Conservation (phyloP, 106 monocot species). For the Alisma plantagoaquatica region DNA sequence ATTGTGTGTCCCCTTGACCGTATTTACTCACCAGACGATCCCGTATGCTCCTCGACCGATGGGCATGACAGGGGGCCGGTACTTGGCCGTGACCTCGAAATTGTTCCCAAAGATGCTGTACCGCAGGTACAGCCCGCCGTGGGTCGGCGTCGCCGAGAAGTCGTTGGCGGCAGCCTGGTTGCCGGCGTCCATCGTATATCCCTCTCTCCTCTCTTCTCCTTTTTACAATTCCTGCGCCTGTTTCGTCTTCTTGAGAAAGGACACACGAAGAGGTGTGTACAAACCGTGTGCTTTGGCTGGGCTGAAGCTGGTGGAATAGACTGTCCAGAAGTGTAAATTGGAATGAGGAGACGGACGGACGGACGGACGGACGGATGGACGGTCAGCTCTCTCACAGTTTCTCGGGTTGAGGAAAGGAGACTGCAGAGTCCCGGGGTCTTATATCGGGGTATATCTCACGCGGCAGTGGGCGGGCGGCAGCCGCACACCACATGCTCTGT, state of each 20-base stretch:
- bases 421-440: neutral
- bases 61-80: conserved; percentile 92
- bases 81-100: conserved; percentile 85
- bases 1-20: too few relatives aligned
- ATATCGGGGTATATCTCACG: neutral
- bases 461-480: neutral
- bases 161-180: neutral
- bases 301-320: too few relatives aligned
- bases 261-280: too few relatives aligned
- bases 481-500: too few relatives aligned
- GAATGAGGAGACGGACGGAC: neutral
- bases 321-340: too few relatives aligned
- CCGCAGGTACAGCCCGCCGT: conserved; percentile 62
- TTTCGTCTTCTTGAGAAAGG: too few relatives aligned
- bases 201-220: too few relatives aligned
- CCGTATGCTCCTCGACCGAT: conserved; percentile 95
- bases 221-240: too few relatives aligned
- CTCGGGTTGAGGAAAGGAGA: too few relatives aligned
- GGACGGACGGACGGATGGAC: neutral
- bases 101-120: conserved; percentile 78
- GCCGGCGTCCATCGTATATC: conserved; percentile 4
- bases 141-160: conserved; percentile 14
- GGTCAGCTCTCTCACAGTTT: too few relatives aligned
- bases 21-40: conserved; percentile 71
- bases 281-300: too few relatives aligned